These are phyloP conservation scores for Polyporus arcularius DNA, from an alignment of 768 basidiomycete species.

Conservation along the genomic window DNA sequence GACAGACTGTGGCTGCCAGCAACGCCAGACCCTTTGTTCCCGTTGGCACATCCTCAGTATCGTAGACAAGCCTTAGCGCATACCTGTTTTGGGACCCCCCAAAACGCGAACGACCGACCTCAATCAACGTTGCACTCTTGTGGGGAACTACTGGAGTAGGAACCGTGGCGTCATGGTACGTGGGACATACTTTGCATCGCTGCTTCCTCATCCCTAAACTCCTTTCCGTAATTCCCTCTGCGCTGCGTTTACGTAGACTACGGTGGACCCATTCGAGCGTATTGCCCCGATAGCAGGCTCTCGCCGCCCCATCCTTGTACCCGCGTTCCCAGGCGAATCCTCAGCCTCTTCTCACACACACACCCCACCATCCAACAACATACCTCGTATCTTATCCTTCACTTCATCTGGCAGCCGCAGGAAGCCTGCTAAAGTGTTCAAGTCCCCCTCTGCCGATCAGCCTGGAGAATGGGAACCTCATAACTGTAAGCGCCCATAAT, in stretches of 20 bases:
- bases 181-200: background rate
- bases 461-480: constrained; percentile 24
- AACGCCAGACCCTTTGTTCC: background rate
- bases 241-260: background rate
- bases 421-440: constrained; percentile 60
- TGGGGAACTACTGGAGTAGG: background rate
- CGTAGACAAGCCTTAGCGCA: no score
- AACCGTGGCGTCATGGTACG: constrained; percentile 8
- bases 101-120: background rate
- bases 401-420: constrained; percentile 42
- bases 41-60: background rate
- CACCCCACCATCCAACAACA: background rate
- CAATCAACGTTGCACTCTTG: background rate
- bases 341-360: constrained; percentile 12
- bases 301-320: constrained; percentile 15
- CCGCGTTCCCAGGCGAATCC: constrained; percentile 5
- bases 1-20: background rate
- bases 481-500: constrained; percentile 26
- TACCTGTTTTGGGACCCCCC: no score
- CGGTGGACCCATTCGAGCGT: constrained; percentile 18
- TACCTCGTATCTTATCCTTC: background rate
- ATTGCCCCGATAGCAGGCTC: constrained; percentile 16
- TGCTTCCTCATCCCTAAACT: background rate
- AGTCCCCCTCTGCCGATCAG: constrained; percentile 48
- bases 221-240: background rate